These are phyloP conservation scores for Tylopilus subfusipes DNA, from an alignment of 768 basidiomycete genomes.

Conservation along the genomic window DNA sequence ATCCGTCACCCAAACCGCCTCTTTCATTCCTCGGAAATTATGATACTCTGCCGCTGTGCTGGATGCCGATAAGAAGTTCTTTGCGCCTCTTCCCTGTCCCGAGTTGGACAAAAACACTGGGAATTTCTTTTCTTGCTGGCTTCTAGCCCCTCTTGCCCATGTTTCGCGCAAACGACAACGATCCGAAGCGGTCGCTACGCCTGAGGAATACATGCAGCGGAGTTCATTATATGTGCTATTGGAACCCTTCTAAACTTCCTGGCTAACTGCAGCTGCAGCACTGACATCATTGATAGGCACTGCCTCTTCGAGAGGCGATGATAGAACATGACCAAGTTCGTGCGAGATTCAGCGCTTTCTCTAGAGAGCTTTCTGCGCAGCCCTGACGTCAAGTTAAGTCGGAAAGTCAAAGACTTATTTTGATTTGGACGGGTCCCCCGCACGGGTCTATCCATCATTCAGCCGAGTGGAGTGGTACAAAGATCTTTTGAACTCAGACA, in stretches of 20 bases:
- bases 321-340: slow-evolving; percentile 2
- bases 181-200: slow-evolving; percentile 11
- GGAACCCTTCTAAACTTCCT: slow-evolving; percentile 13
- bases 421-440: not conserved
- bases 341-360: slow-evolving; percentile 8
- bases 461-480: not conserved
- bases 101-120: not conserved
- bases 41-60: slow-evolving; percentile 5
- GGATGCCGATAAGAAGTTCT: slow-evolving; percentile 12
- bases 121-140: slow-evolving; percentile 8
- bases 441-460: not conserved
- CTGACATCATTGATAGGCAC: slow-evolving; percentile 26
- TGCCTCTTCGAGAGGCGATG: slow-evolving; percentile 11
- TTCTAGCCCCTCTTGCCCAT: slow-evolving; percentile 12
- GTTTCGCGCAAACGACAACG: not conserved
- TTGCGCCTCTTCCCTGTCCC: slow-evolving; percentile 5
- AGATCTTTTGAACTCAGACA: not conserved
- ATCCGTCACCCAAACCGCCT: slow-evolving; percentile 4
- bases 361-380: slow-evolving; percentile 19
- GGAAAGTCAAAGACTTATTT: not conserved
- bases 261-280: slow-evolving; percentile 8
- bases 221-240: slow-evolving; percentile 11
- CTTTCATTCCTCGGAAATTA: slow-evolving; percentile 32
- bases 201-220: slow-evolving; percentile 13
- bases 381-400: slow-evolving; percentile 25